Evolutionary conservation across 164 flowering plant genomes (phyloP).

Genomic region (Brasenia schreberi): DNA sequence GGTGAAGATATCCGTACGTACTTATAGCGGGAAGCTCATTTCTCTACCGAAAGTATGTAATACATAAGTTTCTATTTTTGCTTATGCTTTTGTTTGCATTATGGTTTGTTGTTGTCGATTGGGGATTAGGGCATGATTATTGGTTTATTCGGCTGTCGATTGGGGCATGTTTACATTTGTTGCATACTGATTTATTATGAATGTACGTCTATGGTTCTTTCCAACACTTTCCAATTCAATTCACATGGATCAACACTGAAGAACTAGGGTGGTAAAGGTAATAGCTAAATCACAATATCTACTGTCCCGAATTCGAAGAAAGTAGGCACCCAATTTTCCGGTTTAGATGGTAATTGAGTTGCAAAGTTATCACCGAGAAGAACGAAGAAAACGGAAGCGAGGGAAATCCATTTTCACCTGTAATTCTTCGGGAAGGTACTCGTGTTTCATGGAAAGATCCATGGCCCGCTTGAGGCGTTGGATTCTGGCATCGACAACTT

Average conservation of each 20-base stretch:
- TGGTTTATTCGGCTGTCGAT: too few species aligned
- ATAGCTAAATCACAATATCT: too few species aligned
- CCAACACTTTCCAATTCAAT: neutral
- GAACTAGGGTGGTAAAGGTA: neutral
- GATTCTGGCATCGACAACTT: constrained; percentile 77
- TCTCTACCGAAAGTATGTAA: too few species aligned
- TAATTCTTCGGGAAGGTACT: constrained; percentile 62
- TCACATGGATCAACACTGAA: neutral
- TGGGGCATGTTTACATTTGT: too few species aligned
- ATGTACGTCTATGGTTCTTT: too few species aligned
- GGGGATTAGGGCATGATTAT: too few species aligned
- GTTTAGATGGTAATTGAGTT: neutral
- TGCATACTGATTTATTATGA: too few species aligned
- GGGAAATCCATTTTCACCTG: constrained; percentile 38
- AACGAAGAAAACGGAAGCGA: neutral
- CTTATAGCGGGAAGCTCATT: too few species aligned
- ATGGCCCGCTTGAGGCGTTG: constrained; percentile 96
- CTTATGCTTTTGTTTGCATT: too few species aligned
- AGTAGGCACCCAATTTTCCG: neutral
- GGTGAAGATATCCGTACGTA: too few species aligned
- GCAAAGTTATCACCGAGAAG: neutral
- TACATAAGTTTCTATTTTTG: too few species aligned
- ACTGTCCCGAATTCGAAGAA: neutral
- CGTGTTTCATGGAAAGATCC: constrained; percentile 97
- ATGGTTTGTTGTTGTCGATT: too few species aligned